Percentiles rank a stretch among this genome's conserved stretches.
Conservation (phyloP, 768 basidiomycete species). For the Tephrocybe sp. region DNA sequence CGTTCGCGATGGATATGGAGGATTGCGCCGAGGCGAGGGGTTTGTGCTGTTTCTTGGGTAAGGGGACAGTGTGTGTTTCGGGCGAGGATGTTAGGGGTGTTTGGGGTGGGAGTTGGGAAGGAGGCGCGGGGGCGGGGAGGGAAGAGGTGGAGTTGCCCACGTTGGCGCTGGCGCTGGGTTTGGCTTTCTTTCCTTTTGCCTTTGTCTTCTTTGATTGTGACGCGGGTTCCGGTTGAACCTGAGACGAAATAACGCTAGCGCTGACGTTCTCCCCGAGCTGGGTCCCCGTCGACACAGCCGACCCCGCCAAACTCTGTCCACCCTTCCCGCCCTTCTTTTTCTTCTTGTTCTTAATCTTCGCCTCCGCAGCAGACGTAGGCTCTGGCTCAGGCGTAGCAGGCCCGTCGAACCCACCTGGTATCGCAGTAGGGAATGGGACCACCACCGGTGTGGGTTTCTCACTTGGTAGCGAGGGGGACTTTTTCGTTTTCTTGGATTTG, state of each 20-base stretch:
- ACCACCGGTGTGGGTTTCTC: constrained; percentile 10
- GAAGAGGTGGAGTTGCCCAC: background rate
- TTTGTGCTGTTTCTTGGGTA: no score
- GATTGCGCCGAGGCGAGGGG: constrained; percentile 31
- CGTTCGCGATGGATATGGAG: constrained; percentile 39
- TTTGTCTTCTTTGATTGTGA: constrained; percentile 24
- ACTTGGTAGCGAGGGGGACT: constrained; percentile 5
- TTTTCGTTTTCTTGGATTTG: constrained; percentile 16
- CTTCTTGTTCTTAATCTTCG: constrained; percentile 16
- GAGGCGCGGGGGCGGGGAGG: background rate
- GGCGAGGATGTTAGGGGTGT: constrained; percentile 20
- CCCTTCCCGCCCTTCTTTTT: constrained; percentile 41
- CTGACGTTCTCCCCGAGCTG: no score
- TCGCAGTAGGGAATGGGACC: constrained; percentile 34
- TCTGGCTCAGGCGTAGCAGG: constrained; percentile 4
- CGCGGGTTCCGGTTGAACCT: background rate
- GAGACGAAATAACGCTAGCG: background rate
- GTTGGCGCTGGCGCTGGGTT: no score
- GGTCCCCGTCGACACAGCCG: background rate
- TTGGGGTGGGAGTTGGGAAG: constrained; percentile 34
- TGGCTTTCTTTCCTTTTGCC: no score
- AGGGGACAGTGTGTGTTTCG: constrained; percentile 14
- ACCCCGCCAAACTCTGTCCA: constrained; percentile 28
- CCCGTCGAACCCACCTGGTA: constrained; percentile 48
- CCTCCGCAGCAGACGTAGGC: background rate